phyloP scores from a whole-genome alignment of 352 stramenopile genomes.

The Globisporangium carolinianum region DNA sequence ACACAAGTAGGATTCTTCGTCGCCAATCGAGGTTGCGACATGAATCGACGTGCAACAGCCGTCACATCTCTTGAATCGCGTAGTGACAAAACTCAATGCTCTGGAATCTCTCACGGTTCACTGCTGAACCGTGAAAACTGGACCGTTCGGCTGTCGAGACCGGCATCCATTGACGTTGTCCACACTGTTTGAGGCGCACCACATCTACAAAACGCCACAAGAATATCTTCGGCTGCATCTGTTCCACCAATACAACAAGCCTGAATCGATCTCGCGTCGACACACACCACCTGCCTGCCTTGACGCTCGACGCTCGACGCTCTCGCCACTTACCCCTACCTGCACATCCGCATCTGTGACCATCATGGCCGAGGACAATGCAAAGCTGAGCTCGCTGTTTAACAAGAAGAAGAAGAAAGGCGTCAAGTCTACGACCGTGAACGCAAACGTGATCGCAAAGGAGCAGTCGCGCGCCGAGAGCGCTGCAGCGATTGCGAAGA shows the following conservation, averaged over 20 bases:
- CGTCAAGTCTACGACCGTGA: slow-evolving; percentile 66
- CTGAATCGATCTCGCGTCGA: not conserved
- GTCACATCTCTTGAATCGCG: too few relatives aligned
- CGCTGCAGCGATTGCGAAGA: slow-evolving; percentile 16
- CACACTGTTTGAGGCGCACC: not conserved
- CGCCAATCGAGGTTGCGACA: too few relatives aligned
- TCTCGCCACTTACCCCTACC: too few relatives aligned
- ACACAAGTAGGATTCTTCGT: too few relatives aligned
- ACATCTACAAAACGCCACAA: not conserved
- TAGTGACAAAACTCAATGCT: too few relatives aligned
- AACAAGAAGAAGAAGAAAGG: slow-evolving; percentile 80
- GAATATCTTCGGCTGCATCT: not conserved
- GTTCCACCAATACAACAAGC: not conserved
- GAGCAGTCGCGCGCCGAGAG: slow-evolving; percentile 28
- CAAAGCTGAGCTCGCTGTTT: slow-evolving; percentile 80
- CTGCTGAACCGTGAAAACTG: too few relatives aligned
- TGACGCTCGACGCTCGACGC: not conserved
- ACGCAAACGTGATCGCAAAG: slow-evolving; percentile 75
- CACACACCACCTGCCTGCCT: not conserved
- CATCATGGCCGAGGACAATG: slow-evolving; percentile 26
- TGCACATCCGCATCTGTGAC: too few relatives aligned
- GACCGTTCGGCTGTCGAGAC: too few relatives aligned
- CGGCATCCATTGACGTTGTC: not conserved
- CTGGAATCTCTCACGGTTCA: too few relatives aligned
- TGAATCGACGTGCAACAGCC: too few relatives aligned